phyloP scores from a whole-genome alignment of 768 basidiomycete genomes.

The Saitozyma podzolica region DNA sequence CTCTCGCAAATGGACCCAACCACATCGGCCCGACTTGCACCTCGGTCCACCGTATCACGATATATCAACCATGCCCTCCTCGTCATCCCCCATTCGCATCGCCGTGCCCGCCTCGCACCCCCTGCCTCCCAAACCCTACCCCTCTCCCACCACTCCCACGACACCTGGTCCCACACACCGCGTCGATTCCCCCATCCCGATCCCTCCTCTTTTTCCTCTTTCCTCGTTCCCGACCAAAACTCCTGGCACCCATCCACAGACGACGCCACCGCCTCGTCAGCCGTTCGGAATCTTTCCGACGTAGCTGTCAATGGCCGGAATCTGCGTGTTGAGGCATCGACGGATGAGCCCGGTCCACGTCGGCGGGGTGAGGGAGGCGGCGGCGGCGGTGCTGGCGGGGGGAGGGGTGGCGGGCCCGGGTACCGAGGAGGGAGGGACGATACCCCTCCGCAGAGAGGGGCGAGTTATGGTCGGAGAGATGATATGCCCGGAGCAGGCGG shows the following conservation, averaged over 20 bases:
- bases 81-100: background rate
- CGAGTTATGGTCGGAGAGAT: slow-evolving; percentile 13
- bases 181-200: no score
- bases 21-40: background rate
- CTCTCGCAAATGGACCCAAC: background rate
- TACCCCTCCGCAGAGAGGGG: slow-evolving; percentile 12
- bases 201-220: background rate
- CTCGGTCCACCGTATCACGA: background rate
- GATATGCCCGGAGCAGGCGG: background rate
- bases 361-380: slow-evolving; percentile 13
- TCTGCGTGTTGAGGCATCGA: slow-evolving; percentile 78
- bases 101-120: background rate
- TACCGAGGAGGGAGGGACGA: slow-evolving; percentile 21
- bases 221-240: background rate
- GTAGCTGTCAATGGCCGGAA: slow-evolving; percentile 88
- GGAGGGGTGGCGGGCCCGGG: slow-evolving; percentile 18
- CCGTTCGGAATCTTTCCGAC: slow-evolving; percentile 93
- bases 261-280: slow-evolving; percentile 91
- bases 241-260: slow-evolving; percentile 56
- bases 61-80: background rate
- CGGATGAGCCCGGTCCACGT: slow-evolving; percentile 43
- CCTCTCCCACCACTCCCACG: background rate
- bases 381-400: slow-evolving; percentile 14
- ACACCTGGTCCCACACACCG: background rate
- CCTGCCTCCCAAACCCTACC: background rate